These are phyloP conservation scores for Aaosphaeria pasadenensis DNA, from an alignment of 2,329 filamentous ascomycete species.

Conservation along the genomic window DNA sequence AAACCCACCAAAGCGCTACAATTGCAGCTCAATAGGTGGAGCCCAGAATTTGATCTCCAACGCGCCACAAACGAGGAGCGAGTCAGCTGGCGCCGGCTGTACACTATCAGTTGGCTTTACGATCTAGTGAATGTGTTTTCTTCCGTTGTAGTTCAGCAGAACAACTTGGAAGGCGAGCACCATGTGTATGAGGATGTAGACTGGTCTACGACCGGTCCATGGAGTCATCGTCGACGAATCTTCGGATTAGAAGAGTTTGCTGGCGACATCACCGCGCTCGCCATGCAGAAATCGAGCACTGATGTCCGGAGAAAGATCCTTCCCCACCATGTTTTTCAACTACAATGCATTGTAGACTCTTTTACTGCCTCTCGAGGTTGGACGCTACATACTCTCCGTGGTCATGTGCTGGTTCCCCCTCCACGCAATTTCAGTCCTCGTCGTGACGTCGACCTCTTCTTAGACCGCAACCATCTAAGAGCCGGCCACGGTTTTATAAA, in stretches of 20 bases:
- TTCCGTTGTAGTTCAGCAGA: slow-evolving; percentile 39
- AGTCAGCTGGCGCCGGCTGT: slow-evolving; percentile 47
- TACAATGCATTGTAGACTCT: slow-evolving; percentile 52
- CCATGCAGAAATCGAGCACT: slow-evolving; percentile 43
- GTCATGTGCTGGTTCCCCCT: slow-evolving; percentile 38
- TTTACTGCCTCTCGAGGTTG: slow-evolving; percentile 46
- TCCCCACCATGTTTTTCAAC: slow-evolving; percentile 50
- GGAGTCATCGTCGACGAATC: slow-evolving; percentile 36
- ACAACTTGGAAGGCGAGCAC: slow-evolving; percentile 32
- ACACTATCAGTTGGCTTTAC: slow-evolving; percentile 54
- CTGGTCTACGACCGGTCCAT: slow-evolving; percentile 43
- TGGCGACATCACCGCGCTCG: slow-evolving; percentile 42
- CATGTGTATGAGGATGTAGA: slow-evolving; percentile 38
- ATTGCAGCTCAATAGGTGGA: slow-evolving; percentile 39
- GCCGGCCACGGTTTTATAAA: slow-evolving; percentile 28
- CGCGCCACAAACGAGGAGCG: slow-evolving; percentile 39
- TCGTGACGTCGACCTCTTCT: slow-evolving; percentile 45
- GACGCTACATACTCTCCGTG: slow-evolving; percentile 28
- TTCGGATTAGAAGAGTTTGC: slow-evolving; percentile 50
- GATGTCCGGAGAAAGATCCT: slow-evolving; percentile 42
- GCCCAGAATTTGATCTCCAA: slow-evolving; percentile 41
- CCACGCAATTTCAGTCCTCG: slow-evolving; percentile 35
- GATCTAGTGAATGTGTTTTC: slow-evolving; percentile 50
- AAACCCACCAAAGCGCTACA: slow-evolving; percentile 48
- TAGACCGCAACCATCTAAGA: slow-evolving; percentile 36